A percentile compares a stretch with the other conserved stretches of the same genome.
Evolutionary conservation across 2,329 filamentous ascomycete species (phyloP).

Genomic region (Cordyceps fumosorosea): DNA sequence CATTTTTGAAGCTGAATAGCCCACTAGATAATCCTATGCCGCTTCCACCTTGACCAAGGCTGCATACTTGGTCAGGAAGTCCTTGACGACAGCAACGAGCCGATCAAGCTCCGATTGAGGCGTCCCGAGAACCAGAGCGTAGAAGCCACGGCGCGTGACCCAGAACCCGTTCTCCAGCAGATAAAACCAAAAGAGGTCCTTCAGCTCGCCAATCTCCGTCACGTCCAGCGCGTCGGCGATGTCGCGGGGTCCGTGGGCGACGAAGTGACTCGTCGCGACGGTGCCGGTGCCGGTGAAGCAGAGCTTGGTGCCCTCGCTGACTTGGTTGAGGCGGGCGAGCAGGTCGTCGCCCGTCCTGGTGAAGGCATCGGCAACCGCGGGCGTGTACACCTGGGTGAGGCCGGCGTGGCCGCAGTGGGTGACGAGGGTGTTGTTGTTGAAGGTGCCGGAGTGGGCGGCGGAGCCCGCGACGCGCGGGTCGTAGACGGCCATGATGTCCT

Average conservation of each 20-base stretch:
- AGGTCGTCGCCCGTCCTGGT: conserved; percentile 27
- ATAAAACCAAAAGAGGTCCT: conserved; percentile 40
- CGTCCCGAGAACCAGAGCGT: conserved; percentile 34
- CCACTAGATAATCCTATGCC: neutral
- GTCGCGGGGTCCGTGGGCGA: conserved; percentile 21
- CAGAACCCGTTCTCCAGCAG: conserved; percentile 39
- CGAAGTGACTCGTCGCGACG: conserved; percentile 32
- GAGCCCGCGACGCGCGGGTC: conserved; percentile 37
- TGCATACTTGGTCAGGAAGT: conserved; percentile 26
- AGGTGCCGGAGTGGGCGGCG: conserved; percentile 55
- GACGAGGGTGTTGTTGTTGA: conserved; percentile 59
- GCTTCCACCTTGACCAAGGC: conserved; percentile 14
- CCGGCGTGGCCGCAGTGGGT: conserved; percentile 48
- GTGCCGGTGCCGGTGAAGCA: conserved; percentile 32
- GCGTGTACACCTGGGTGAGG: conserved; percentile 29
- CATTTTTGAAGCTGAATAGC: neutral
- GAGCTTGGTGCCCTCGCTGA: conserved; percentile 29
- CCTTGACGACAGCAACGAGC: conserved; percentile 31
- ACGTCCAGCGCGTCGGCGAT: conserved; percentile 25
- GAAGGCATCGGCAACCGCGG: conserved; percentile 25
- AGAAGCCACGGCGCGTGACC: conserved; percentile 33
- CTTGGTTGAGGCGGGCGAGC: conserved; percentile 23
- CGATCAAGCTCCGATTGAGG: conserved; percentile 32
- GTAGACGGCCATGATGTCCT: conserved; percentile 52
- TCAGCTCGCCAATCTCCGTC: conserved; percentile 26